These are phyloP conservation scores for Solanum bulbocastanum DNA, from an alignment of 257 asterid species.

Conservation along the genomic window DNA sequence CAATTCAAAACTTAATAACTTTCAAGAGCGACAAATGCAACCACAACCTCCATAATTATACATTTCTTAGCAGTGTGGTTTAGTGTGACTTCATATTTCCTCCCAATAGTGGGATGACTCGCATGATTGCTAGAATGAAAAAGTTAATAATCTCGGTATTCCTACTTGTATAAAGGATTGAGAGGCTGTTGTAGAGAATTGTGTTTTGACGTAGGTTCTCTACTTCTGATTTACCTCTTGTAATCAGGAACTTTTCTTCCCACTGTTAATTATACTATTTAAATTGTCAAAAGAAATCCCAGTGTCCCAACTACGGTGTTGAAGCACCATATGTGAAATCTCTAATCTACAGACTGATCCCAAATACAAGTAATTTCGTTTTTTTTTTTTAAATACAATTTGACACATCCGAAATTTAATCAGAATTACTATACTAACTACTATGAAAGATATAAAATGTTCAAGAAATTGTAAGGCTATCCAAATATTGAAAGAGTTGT, in stretches of 20 bases:
- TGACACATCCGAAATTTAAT: background rate
- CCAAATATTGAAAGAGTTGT: background rate
- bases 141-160: background rate
- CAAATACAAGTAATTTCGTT: background rate
- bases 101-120: background rate
- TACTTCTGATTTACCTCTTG: background rate
- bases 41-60: background rate
- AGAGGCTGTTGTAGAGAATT: background rate
- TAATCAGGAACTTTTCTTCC: background rate
- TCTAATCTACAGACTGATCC: background rate
- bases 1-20: background rate
- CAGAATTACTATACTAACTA: background rate
- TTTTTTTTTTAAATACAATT: background rate
- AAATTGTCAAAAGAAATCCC: background rate
- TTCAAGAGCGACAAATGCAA: background rate
- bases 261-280: background rate
- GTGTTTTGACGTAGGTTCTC: background rate
- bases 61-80: background rate
- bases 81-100: background rate
- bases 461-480: background rate
- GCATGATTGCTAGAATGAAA: background rate
- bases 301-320: background rate
- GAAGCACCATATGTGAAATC: background rate
- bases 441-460: background rate
- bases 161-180: background rate